phyloP scores from a whole-genome alignment of 2,329 filamentous ascomycete genomes.

The Diaporthe sp. region DNA sequence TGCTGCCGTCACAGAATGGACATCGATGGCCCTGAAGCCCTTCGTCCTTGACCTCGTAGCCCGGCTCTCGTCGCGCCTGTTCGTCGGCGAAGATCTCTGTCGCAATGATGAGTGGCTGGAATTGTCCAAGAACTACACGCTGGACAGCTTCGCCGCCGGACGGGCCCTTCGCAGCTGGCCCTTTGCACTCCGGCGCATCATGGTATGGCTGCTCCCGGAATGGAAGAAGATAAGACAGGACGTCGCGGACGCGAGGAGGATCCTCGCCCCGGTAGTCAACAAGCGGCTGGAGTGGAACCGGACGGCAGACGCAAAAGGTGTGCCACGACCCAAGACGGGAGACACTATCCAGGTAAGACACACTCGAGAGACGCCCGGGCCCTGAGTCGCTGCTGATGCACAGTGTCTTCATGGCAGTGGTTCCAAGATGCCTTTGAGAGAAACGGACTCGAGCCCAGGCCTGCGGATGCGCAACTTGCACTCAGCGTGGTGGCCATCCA shows the following conservation, averaged over 20 bases:
- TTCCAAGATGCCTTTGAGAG: slow-evolving; percentile 53
- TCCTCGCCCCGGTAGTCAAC: slow-evolving; percentile 52
- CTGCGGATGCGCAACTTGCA: slow-evolving; percentile 51
- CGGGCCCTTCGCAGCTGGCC: slow-evolving; percentile 57
- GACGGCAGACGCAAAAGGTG: slow-evolving; percentile 42
- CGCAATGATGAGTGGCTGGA: slow-evolving; percentile 62
- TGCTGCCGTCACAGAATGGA: slow-evolving; percentile 17
- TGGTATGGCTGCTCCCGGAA: slow-evolving; percentile 59
- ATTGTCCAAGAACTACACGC: slow-evolving; percentile 57
- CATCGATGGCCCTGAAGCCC: slow-evolving; percentile 9
- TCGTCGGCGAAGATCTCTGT: slow-evolving; percentile 60
- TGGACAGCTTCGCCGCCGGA: slow-evolving; percentile 54
- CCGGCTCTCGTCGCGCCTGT: slow-evolving; percentile 63
- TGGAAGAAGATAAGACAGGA: slow-evolving; percentile 54
- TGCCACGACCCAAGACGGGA: slow-evolving; percentile 28
- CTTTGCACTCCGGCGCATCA: slow-evolving; percentile 54
- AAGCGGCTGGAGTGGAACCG: slow-evolving; percentile 45
- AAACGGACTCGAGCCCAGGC: slow-evolving; percentile 49
- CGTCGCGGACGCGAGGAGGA: slow-evolving; percentile 51
- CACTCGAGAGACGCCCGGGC: too few species aligned
- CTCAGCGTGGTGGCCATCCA: slow-evolving; percentile 58
- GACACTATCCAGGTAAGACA: slow-evolving; percentile 32
- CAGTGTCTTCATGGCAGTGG: slow-evolving; percentile 51
- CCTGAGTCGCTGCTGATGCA: not conserved
- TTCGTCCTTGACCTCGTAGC: slow-evolving; percentile 58